Evolutionary conservation across 2,329 filamentous ascomycete species (phyloP).

Genomic region (Verticillium zaregamsianum): DNA sequence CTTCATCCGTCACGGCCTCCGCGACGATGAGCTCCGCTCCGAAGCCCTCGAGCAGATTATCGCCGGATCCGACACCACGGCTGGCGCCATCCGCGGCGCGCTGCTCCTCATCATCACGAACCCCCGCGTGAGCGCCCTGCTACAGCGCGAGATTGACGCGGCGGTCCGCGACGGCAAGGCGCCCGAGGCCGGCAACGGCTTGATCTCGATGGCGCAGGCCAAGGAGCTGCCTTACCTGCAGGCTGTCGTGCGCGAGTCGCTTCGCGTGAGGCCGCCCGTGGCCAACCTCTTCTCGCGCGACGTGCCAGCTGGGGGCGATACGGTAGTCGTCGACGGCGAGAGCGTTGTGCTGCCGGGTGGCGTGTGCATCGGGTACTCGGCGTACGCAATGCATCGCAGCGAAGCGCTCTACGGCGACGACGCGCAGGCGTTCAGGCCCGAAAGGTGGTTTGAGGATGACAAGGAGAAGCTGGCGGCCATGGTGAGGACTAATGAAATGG

Average conservation of each 20-base stretch:
- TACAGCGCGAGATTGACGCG: slow-evolving; percentile 39
- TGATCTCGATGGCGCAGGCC: slow-evolving; percentile 20
- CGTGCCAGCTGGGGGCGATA: slow-evolving; percentile 15
- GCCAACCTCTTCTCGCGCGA: slow-evolving; percentile 17
- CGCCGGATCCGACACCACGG: slow-evolving; percentile 54
- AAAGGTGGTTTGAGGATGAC: slow-evolving; percentile 48
- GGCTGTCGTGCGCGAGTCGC: slow-evolving; percentile 30
- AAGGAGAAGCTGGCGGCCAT: slow-evolving; percentile 16
- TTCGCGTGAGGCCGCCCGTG: slow-evolving; percentile 22
- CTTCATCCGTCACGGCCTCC: slow-evolving; percentile 21
- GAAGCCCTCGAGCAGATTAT: slow-evolving; percentile 26
- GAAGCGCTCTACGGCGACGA: slow-evolving; percentile 53
- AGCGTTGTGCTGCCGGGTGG: slow-evolving; percentile 42
- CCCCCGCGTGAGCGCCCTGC: slow-evolving; percentile 32
- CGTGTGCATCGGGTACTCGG: slow-evolving; percentile 55
- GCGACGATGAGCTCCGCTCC: slow-evolving; percentile 19
- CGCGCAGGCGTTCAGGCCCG: slow-evolving; percentile 50
- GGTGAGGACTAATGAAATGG: slow-evolving; percentile 8
- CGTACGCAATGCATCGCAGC: slow-evolving; percentile 57
- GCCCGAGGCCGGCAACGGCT: slow-evolving; percentile 15
- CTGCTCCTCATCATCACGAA: slow-evolving; percentile 44
- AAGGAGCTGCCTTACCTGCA: slow-evolving; percentile 30
- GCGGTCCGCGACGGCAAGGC: slow-evolving; percentile 12
- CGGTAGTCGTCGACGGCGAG: slow-evolving; percentile 10
- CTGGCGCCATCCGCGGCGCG: slow-evolving; percentile 41